Conservation (phyloP, 2,329 filamentous ascomycete genomes). For the Fusarium sp. region DNA sequence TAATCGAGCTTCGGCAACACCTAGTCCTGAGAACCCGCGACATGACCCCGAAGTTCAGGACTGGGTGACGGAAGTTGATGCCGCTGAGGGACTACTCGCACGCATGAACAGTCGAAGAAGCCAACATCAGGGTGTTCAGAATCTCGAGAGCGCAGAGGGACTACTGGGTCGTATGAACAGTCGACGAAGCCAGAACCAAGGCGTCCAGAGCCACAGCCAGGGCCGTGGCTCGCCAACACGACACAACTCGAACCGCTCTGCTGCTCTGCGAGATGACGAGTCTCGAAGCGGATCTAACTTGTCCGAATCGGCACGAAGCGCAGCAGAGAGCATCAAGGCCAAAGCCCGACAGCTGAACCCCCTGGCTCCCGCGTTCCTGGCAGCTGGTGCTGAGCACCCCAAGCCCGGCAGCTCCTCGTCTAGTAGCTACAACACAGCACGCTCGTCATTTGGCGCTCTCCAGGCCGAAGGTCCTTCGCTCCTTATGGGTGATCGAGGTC, state of each 20-base stretch:
- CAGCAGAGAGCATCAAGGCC: constrained; percentile 54
- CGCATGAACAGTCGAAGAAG: constrained; percentile 52
- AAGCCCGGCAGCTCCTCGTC: constrained; percentile 56
- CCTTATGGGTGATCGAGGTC: constrained; percentile 51
- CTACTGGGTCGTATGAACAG: constrained; percentile 59
- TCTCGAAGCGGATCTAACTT: constrained; percentile 66
- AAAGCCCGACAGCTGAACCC: constrained; percentile 51
- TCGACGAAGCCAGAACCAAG: constrained; percentile 35
- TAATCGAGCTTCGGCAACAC: constrained; percentile 50
- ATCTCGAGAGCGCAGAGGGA: constrained; percentile 62
- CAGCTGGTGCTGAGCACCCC: constrained; percentile 44
- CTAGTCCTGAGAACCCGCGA: constrained; percentile 55
- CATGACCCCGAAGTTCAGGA: constrained; percentile 66
- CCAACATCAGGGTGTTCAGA: constrained; percentile 27
- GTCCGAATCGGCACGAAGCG: constrained; percentile 64
- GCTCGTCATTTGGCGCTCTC: constrained; percentile 62
- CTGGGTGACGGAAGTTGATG: constrained; percentile 68
- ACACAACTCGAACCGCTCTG: constrained; percentile 52
- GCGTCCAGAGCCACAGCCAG: constrained; percentile 28
- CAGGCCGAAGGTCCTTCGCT: constrained; percentile 65
- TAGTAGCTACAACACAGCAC: constrained; percentile 65
- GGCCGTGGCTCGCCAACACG: constrained; percentile 55
- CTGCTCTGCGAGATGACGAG: constrained; percentile 57
- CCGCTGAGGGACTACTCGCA: constrained; percentile 63
- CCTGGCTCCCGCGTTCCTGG: constrained; percentile 44